Evolutionary conservation across 208 protist species (phyloP), one percentile per base, ranked within the genome.

Genomic region (Acanthamoeba divionensis): DNA sequence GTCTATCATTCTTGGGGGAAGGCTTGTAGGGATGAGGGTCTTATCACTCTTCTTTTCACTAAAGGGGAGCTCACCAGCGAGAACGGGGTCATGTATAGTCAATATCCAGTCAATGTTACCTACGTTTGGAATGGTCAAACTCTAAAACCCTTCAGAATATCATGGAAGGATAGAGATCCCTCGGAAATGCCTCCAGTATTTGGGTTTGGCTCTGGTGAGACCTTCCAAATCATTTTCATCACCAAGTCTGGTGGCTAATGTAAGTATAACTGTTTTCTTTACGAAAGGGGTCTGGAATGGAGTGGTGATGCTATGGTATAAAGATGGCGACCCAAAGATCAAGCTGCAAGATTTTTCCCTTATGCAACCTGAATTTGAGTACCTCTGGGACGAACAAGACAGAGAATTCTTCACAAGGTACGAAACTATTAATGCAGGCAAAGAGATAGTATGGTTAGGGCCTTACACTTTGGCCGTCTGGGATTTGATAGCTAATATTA

Each of bases 371-470:
- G 10, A 41, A 41, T 79, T 79, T 33, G 55, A 24, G n/a, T 79
- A 79, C 67, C 67, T 79, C 45, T 79, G 67, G 67, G 67, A 79
- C 67, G 67, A 79, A 33, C 41, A 50, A 26, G 67, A 79, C 45
- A 41, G 67, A 21, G 67, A 79, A 47, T 79, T 79, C 67, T n/a
- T n/a, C n/a, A n/a, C n/a, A n/a, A n/a, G n/a, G n/a, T n/a, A n/a
- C n/a, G n/a, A n/a, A n/a, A n/a, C n/a, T n/a, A n/a, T n/a, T n/a
- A n/a, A n/a, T n/a, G n/a, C n/a, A n/a, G n/a, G n/a, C n/a, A n/a
- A n/a, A n/a, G n/a, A n/a, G n/a, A n/a, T n/a, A n/a, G n/a, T n/a
- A n/a, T n/a, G n/a, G n/a, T n/a, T n/a, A n/a, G n/a, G n/a, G n/a
- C n/a, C n/a, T n/a, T n/a, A n/a, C n/a, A n/a, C n/a, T n/a, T n/a